Evolutionary conservation across 1,139 yeast species (phyloP).

Genomic region (Candida sanyaensis): DNA sequence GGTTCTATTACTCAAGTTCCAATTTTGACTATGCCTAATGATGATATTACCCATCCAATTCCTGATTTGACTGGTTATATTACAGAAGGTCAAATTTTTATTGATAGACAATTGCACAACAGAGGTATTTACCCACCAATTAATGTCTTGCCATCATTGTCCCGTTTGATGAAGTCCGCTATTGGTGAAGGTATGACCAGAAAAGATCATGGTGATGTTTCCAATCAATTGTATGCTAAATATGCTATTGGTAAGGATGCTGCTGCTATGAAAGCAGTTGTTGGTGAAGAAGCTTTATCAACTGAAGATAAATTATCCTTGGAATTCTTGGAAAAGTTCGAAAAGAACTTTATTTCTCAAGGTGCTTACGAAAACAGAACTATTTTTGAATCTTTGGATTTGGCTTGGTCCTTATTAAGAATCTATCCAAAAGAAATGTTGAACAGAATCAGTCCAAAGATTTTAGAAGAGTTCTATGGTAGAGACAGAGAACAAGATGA

Average conservation of each 20-base stretch:
- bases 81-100: conserved; percentile 97
- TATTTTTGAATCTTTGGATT: conserved; percentile 92
- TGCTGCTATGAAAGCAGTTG: conserved; percentile 99
- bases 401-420: conserved; percentile 97
- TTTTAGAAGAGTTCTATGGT: conserved; percentile 91
- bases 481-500: conserved; percentile 69
- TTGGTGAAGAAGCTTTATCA: conserved; percentile 98
- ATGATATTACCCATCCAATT: conserved; percentile 98
- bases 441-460: conserved; percentile 98
- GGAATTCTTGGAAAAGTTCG: conserved; percentile 97
- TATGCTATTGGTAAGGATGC: conserved; percentile 99
- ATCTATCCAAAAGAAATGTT: conserved; percentile 98
- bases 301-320: conserved; percentile 95
- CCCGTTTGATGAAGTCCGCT: conserved; percentile 98
- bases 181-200: conserved; percentile 99
- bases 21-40: conserved; percentile 98
- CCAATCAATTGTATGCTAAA: conserved; percentile 97
- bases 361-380: conserved; percentile 96
- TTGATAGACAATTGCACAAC: conserved; percentile 94
- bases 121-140: conserved; percentile 99
- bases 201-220: conserved; percentile 99
- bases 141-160: conserved; percentile 93
- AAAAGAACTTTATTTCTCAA: conserved; percentile 90
- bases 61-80: conserved; percentile 99
- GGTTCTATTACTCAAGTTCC: conserved; percentile 99